Conservation (phyloP, 306 rosid genomes). For the Castanospermum australe region DNA sequence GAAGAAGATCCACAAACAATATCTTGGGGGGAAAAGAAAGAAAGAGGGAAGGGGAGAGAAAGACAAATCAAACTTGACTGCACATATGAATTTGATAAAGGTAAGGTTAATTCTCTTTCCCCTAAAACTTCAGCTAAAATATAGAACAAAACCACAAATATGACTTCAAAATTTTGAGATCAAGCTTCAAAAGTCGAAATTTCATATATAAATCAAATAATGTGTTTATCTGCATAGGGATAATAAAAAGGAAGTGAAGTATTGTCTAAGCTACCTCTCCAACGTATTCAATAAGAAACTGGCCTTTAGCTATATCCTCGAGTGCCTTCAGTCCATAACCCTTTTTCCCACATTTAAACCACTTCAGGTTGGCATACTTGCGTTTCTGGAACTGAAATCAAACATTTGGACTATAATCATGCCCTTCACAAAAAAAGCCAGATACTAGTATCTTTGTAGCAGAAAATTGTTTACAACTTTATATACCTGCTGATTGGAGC, state of each 20-base stretch:
- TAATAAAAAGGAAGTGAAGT: constrained; percentile 12
- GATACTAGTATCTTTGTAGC: not conserved
- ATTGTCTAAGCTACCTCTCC: constrained; percentile 74
- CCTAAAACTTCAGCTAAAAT: constrained; percentile 6
- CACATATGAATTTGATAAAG: constrained; percentile 8
- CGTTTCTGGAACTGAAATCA: constrained; percentile 89
- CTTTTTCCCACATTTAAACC: constrained; percentile 91
- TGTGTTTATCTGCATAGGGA: not conserved
- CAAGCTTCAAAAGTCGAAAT: constrained; percentile 15
- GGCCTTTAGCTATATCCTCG: constrained; percentile 64
- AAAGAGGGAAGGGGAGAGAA: not conserved
- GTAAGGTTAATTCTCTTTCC: not conserved
- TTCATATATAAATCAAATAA: constrained; percentile 8
- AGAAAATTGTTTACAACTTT: constrained; percentile 11
- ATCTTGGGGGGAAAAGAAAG: not conserved
- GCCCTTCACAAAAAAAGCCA: constrained; percentile 20
- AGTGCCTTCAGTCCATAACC: constrained; percentile 87
- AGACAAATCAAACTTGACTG: constrained; percentile 21
- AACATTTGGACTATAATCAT: constrained; percentile 35
- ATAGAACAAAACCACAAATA: constrained; percentile 25
- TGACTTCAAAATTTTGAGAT: constrained; percentile 4
- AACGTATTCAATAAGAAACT: constrained; percentile 93
- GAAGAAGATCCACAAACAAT: not conserved
- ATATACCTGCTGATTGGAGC: constrained; percentile 97
- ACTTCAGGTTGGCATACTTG: constrained; percentile 67